Evolutionary conservation across 495 filamentous ascomycete genomes (phyloP), one percentile per base, ranked within the genome.

Genomic region (Pyrenopolyporus hunteri): DNA sequence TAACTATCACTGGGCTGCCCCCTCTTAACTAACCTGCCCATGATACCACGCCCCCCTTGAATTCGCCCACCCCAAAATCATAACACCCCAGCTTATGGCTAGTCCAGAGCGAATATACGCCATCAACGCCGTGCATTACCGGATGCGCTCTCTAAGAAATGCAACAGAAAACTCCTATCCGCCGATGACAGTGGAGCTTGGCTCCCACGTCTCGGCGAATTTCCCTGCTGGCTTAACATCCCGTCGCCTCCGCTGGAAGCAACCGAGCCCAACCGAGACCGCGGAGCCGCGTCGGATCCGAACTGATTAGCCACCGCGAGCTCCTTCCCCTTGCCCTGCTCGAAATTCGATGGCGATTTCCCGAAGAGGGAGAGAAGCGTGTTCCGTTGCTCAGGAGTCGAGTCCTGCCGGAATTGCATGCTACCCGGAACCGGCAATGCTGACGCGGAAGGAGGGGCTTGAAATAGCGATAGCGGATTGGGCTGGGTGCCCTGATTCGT

Each of bases 151-250:
- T 77, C 68, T n/a, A 96, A 72, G 73, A 91, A 95, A 6, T 85
- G 87, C 44, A 94, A 74, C 64, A 95, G 75, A 63, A 95, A 95
- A n/a, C 82, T 83, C 66, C 87, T 86, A 63, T 95, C 85, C 6
- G 80, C 85, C 1, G 85, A 82, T 2, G 85, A 88, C n/a, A 86
- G 82, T 17, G 86, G 76, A 29, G 78, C 76, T 37, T 77, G 75
- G 29, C 74, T 79, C 11, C 78, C 79, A 29, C 76, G 74, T 20
- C 80, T 71, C 23, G 80, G 76, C 0, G 50, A 51, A 14, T 68
- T 37, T 52, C 73, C 44, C 63, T 66, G 29, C 54, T 67, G 37
- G 58, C 44, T 45, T 64, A 61, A 59, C 44, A 7, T 68, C 37
- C 31, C 73, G 35, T 26, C 67, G 56, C 57, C 66, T 62, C 55